Conservation (phyloP, 192 early-diverging fungal genomes). For the Coemansia brasiliensis region DNA sequence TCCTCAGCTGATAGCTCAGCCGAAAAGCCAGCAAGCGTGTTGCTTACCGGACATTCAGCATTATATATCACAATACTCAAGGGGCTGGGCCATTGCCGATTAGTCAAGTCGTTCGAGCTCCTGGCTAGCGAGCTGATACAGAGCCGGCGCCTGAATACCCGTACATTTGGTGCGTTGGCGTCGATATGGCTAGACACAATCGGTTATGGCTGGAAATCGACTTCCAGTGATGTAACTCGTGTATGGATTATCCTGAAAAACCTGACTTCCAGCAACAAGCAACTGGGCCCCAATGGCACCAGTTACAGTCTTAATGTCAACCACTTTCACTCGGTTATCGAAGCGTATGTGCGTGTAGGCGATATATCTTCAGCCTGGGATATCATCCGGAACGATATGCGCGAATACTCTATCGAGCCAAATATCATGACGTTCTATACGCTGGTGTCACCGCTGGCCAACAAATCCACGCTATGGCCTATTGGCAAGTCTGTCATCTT, state of each 20-base stretch:
- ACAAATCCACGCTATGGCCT: slow-evolving; percentile 37
- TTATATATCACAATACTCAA: slow-evolving; percentile 33
- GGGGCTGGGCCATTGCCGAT: slow-evolving; percentile 27
- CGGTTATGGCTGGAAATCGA: slow-evolving; percentile 13
- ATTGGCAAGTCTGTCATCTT: slow-evolving; percentile 40
- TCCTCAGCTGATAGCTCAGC: neutral
- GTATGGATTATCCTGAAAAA: slow-evolving; percentile 25
- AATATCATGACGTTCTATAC: slow-evolving; percentile 36
- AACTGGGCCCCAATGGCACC: neutral
- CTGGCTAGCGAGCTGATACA: slow-evolving; percentile 37
- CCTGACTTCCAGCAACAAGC: slow-evolving; percentile 1
- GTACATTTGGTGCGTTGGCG: slow-evolving; percentile 25
- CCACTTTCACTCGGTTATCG: slow-evolving; percentile 44
- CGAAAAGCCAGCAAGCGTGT: neutral
- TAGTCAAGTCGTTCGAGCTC: slow-evolving; percentile 22
- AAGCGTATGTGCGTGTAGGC: slow-evolving; percentile 46
- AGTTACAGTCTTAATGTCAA: slow-evolving; percentile 27
- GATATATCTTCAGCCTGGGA: slow-evolving; percentile 43
- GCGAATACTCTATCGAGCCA: slow-evolving; percentile 18
- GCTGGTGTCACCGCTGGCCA: slow-evolving; percentile 35
- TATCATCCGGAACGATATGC: slow-evolving; percentile 40
- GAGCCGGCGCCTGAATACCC: slow-evolving; percentile 9
- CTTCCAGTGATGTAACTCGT: slow-evolving; percentile 26
- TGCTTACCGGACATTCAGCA: slow-evolving; percentile 9
- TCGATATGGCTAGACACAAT: slow-evolving; percentile 42